phyloP scores from a whole-genome alignment of 176 grass and related monocot genomes.

The Avena insularis region DNA sequence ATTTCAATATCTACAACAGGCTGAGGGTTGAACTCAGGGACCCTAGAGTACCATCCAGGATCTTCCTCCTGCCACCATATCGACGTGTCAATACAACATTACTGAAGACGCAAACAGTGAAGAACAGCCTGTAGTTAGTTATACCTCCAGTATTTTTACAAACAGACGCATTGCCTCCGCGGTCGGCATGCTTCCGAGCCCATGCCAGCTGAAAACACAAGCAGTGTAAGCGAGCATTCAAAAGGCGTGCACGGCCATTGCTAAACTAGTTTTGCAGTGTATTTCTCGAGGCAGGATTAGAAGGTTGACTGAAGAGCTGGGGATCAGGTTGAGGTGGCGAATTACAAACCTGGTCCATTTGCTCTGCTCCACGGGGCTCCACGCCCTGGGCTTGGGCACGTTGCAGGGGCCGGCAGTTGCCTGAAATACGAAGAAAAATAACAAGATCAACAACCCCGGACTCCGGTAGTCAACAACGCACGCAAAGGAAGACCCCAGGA shows the following conservation, averaged over 20 bases:
- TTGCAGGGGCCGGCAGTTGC: slow-evolving; percentile 86
- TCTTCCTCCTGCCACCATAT: slow-evolving; percentile 80
- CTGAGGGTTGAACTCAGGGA: slow-evolving; percentile 66
- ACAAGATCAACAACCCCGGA: slow-evolving; percentile 30
- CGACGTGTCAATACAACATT: slow-evolving; percentile 30
- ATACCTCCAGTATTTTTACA: slow-evolving; percentile 99
- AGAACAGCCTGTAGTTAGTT: slow-evolving; percentile 13
- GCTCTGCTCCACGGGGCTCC: slow-evolving; percentile 92
- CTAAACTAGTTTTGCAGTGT: slow-evolving; percentile 3
- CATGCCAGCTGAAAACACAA: slow-evolving; percentile 80
- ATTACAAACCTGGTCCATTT: slow-evolving; percentile 89
- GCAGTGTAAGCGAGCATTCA: slow-evolving; percentile 26
- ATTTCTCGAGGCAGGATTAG: background rate
- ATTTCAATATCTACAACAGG: slow-evolving; percentile 90
- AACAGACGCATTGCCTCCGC: slow-evolving; percentile 97
- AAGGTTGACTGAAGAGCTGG: background rate
- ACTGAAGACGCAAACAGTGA: slow-evolving; percentile 1
- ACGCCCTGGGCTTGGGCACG: slow-evolving; percentile 81
- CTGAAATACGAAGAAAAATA: slow-evolving; percentile 37
- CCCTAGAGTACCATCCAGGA: slow-evolving; percentile 94
- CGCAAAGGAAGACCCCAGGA: background rate
- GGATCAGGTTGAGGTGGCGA: background rate
- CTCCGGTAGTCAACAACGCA: slow-evolving; percentile 23
- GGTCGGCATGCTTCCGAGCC: slow-evolving; percentile 85
- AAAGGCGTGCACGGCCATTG: background rate